These are phyloP conservation scores for Noccaea bulbosa DNA, from an alignment of 345 rosid genomes.

Conservation along the genomic window DNA sequence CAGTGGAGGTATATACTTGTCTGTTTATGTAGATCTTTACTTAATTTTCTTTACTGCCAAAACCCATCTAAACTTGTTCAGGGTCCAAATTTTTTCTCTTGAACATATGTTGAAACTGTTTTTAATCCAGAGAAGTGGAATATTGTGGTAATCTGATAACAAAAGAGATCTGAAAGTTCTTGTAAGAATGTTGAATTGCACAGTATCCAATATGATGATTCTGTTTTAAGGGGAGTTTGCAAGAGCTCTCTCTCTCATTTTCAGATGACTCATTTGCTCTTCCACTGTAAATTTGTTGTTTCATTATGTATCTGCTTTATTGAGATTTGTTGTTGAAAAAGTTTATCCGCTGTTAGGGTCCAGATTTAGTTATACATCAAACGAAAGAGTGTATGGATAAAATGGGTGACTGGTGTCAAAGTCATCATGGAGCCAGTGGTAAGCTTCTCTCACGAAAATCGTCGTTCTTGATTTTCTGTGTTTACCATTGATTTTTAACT, in stretches of 20 bases:
- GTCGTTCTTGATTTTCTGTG: not conserved
- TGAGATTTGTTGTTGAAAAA: not conserved
- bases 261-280: not conserved
- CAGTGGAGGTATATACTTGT: constrained; percentile 65
- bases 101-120: too few relatives aligned
- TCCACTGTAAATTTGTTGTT: not conserved
- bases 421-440: constrained; percentile 91
- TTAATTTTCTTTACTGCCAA: not conserved
- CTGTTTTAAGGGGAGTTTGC: not conserved
- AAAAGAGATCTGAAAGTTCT: not conserved
- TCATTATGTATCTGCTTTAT: not conserved
- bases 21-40: not conserved
- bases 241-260: not conserved
- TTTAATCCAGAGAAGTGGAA: not conserved
- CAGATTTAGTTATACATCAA: constrained; percentile 90
- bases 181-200: not conserved
- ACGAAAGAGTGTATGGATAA: constrained; percentile 67
- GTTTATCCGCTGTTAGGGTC: constrained; percentile 63
- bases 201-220: not conserved
- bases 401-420: constrained; percentile 95
- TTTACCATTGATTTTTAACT: constrained; percentile 17
- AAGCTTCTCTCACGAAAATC: constrained; percentile 32
- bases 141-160: not conserved
- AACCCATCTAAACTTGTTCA: not conserved
- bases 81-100: not conserved